Evolutionary conservation across 1,284 basidiomycete genomes (phyloP).

Genomic region (Coniophora puteana): DNA sequence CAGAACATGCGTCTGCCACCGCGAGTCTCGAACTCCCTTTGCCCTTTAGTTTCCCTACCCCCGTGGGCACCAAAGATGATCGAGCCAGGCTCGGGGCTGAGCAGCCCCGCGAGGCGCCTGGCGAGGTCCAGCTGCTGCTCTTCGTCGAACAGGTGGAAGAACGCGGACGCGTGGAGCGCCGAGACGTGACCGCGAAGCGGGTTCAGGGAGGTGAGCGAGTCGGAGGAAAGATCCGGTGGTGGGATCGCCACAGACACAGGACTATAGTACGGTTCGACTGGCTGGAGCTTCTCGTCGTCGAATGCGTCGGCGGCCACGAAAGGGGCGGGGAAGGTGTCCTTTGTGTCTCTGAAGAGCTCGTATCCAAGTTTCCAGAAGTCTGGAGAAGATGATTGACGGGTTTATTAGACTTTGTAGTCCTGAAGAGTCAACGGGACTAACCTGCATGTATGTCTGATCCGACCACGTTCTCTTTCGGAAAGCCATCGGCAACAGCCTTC

Average conservation of each 20-base stretch:
- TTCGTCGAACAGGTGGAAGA: slow-evolving; percentile 33
- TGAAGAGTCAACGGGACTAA: background rate
- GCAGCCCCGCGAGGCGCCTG: slow-evolving; percentile 19
- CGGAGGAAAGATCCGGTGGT: slow-evolving; percentile 9
- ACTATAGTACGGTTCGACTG: slow-evolving; percentile 14
- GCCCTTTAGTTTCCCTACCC: background rate
- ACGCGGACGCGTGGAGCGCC: slow-evolving; percentile 22
- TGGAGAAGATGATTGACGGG: slow-evolving; percentile 3
- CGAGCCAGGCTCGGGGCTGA: slow-evolving; percentile 19
- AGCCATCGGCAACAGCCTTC: slow-evolving; percentile 8
- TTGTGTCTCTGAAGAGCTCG: slow-evolving; percentile 26
- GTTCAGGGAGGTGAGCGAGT: slow-evolving; percentile 22
- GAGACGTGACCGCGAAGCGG: slow-evolving; percentile 24
- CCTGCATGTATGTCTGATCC: slow-evolving; percentile 8
- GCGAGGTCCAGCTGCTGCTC: slow-evolving; percentile 23
- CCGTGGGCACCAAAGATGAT: slow-evolving; percentile 14
- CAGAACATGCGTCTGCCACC: slow-evolving; percentile 17
- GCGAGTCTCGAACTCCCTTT: background rate
- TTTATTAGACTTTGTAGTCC: background rate
- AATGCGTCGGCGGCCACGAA: slow-evolving; percentile 30
- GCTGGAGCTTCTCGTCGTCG: no score
- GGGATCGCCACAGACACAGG: slow-evolving; percentile 3
- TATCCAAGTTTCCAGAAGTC: slow-evolving; percentile 27
- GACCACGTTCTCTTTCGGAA: slow-evolving; percentile 3
- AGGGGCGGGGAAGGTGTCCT: slow-evolving; percentile 22